These are phyloP conservation scores for Ganoderma meredithae DNA, from an alignment of 1,284 basidiomycete species.

Conservation along the genomic window DNA sequence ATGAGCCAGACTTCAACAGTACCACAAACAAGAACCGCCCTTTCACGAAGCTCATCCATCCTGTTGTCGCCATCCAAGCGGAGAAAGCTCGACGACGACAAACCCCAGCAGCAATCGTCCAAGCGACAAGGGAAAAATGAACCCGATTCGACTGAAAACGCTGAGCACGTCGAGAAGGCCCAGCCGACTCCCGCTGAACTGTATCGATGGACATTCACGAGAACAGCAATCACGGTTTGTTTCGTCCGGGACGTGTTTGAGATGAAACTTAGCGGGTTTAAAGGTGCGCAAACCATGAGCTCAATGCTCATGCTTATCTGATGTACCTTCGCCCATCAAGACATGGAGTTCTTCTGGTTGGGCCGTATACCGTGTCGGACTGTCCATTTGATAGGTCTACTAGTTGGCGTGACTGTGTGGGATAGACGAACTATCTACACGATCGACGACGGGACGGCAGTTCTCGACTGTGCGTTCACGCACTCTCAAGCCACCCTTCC, in stretches of 20 bases:
- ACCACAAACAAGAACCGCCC: conserved; percentile 12
- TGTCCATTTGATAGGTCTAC: conserved; percentile 63
- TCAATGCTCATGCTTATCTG: background rate
- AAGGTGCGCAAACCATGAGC: conserved; percentile 43
- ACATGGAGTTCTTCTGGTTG: conserved; percentile 70
- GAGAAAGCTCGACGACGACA: conserved; percentile 9
- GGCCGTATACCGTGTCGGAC: conserved; percentile 74
- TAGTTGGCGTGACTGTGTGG: conserved; percentile 66
- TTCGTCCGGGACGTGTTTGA: conserved; percentile 64
- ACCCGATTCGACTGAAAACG: background rate
- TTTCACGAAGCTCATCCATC: conserved; percentile 23
- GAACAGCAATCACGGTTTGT: conserved; percentile 66
- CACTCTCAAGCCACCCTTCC: conserved; percentile 36
- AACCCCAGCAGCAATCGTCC: background rate
- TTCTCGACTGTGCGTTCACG: conserved; percentile 67
- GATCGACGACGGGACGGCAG: conserved; percentile 80
- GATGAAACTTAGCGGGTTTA: conserved; percentile 53
- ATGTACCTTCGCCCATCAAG: conserved; percentile 19
- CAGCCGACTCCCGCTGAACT: conserved; percentile 31
- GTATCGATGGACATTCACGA: conserved; percentile 69
- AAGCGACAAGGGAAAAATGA: background rate
- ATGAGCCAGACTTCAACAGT: conserved; percentile 29
- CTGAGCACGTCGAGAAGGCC: background rate
- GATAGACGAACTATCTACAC: conserved; percentile 65
- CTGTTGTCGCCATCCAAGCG: conserved; percentile 28